Base-by-base conservation (phyloP, 2,329 filamentous ascomycete species). In the Neoascochyta sp. region DNA sequence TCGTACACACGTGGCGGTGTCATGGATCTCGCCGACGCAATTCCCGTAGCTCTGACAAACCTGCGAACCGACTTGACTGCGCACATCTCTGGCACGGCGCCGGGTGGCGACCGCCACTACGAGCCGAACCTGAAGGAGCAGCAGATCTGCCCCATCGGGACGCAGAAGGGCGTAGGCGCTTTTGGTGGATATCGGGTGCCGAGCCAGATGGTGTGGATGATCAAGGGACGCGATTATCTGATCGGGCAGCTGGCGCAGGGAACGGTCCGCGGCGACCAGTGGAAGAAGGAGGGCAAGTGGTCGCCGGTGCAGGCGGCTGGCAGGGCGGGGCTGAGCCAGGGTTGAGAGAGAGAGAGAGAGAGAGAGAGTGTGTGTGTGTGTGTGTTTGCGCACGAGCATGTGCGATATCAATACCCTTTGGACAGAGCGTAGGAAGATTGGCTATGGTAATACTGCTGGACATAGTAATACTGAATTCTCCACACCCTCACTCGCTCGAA, bases 31-130 rank as follows among this genome's bases (percentile, higher is more conserved):
- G 50, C 51, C 23, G 56, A 58, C 22, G 57, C 64, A 1, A 48
- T 72, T 3, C 64, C 69, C 2, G 64, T 69, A 4, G 45, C 65
- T 0, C 57, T 65, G 42, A 65, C 65, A 5, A 74, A 71, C 34
- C 54, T 75, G 12, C 60, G 63, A 29, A 64, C 66, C 22, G 72
- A 75, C 35, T 45, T 75, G 22, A 43, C 64, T 11, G 54, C 55
- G 2, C 50, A 56, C 27, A 30, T 62, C 10, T 29, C 36, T 7
- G 54, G 51, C 7, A 43, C 43, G 7, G 39, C 48, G 7, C 36
- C 54, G 13, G 49, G 36, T 5, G 49, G 53, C 14, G 60, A 64
- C 27, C 39, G 57, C 7, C 47, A 52, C 27, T 64, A 58, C 38
- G 47, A 24, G n/a, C 26, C 52, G 2, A 57, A 61, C 22, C 12